Conservation (phyloP, 495 filamentous ascomycete genomes). For the Daldinia decipiens region DNA sequence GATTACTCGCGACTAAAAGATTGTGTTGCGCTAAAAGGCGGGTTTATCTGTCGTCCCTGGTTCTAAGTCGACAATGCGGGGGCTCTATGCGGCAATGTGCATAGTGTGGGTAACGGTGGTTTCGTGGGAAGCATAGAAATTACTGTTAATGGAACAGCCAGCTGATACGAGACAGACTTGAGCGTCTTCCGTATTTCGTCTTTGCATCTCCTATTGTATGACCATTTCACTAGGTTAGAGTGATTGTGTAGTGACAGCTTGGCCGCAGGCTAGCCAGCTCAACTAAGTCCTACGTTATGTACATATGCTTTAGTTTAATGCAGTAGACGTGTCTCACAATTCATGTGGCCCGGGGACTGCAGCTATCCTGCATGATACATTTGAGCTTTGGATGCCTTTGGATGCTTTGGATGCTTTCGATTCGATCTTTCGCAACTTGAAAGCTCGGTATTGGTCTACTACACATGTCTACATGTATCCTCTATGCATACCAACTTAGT, state of each 20-base stretch:
- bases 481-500: conserved; percentile 10
- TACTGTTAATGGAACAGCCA: conserved; percentile 33
- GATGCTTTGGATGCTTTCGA: not conserved
- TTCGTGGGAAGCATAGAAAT: conserved; percentile 22
- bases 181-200: not conserved
- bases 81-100: conserved; percentile 34
- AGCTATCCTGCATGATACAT: conserved; percentile 27
- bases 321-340: conserved; percentile 43
- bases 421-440: not conserved
- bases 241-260: conserved; percentile 11
- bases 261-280: conserved; percentile 31
- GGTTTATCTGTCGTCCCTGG: conserved; percentile 21
- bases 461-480: not conserved
- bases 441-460: conserved; percentile 9
- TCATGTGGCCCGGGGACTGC: conserved; percentile 41
- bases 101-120: conserved; percentile 30
- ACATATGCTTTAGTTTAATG: conserved; percentile 37
- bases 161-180: conserved; percentile 36
- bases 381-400: not conserved
- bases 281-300: conserved; percentile 28
- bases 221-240: conserved; percentile 19
- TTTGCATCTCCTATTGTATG: not conserved
- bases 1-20: conserved; percentile 16
- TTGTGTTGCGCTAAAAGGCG: not conserved
- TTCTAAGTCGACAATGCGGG: conserved; percentile 40